phyloP scores from a whole-genome alignment of 768 basidiomycete genomes.

The Lyophyllum decastes region DNA sequence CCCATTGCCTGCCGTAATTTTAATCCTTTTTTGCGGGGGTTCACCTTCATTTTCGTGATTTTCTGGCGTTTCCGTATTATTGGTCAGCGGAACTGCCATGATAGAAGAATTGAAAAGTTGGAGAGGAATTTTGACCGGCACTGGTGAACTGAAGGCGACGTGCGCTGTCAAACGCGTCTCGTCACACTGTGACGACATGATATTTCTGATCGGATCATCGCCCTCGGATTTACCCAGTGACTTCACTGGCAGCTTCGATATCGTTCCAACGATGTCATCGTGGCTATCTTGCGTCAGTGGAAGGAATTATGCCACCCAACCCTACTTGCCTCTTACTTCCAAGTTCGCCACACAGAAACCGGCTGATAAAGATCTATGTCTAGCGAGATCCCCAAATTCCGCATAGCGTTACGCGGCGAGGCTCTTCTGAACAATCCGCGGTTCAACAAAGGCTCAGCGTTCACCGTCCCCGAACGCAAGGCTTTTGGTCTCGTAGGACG shows the following conservation, averaged over 20 bases:
- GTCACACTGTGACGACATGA: constrained; percentile 1
- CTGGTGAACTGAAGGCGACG: neutral
- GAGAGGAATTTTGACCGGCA: neutral
- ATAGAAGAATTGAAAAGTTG: neutral
- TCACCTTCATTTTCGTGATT: constrained; percentile 8
- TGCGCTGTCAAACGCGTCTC: neutral
- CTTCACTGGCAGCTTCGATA: neutral
- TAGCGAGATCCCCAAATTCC: neutral
- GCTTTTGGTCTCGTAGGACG: constrained; percentile 63
- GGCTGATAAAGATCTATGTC: neutral
- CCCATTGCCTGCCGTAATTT: constrained; percentile 7
- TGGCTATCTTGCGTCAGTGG: neutral
- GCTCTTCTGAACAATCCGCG: constrained; percentile 64
- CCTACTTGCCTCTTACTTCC: neutral
- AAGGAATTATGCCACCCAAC: neutral
- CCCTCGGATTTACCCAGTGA: neutral
- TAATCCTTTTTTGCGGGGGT: constrained; percentile 8
- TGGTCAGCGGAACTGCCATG: neutral
- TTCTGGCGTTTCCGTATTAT: neutral
- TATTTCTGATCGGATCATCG: neutral
- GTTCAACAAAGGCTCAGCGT: constrained; percentile 83
- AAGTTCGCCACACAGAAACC: neutral
- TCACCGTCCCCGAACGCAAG: constrained; percentile 65
- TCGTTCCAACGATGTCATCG: neutral
- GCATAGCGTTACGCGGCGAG: constrained; percentile 60